Percentiles rank a stretch among this genome's conserved stretches.
Evolutionary conservation across 257 asterid species (phyloP).

Genomic region (Solanum sejunctum): DNA sequence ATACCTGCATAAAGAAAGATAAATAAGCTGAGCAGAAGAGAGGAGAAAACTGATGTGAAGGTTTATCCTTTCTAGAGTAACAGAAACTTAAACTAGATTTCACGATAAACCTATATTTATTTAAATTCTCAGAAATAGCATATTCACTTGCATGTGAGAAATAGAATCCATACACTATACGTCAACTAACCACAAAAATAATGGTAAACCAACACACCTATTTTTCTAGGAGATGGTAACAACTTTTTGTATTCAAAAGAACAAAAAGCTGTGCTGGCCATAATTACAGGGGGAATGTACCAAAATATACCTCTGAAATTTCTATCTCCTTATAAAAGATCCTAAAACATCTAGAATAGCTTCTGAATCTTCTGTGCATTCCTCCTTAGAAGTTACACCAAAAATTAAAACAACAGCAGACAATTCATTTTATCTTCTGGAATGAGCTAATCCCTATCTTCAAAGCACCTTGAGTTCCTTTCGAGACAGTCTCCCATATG

Average conservation of each 20-base stretch:
- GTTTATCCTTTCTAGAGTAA: neutral
- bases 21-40: neutral
- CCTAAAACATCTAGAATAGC: neutral
- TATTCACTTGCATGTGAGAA: neutral
- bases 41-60: neutral
- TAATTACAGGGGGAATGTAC: neutral
- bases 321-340: neutral
- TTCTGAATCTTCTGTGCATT: neutral
- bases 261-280: neutral
- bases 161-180: neutral
- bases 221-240: neutral
- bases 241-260: neutral
- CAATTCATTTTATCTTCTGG: neutral
- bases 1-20: constrained; percentile 25
- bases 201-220: neutral
- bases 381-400: neutral
- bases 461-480: neutral
- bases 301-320: neutral
- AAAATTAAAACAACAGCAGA: neutral
- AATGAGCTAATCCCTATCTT: neutral
- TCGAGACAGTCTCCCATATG: neutral
- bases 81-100: neutral
- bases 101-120: neutral
- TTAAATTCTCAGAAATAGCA: neutral
- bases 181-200: neutral